These are phyloP conservation scores for Nemania sp. DNA, from an alignment of 2,329 filamentous ascomycete genomes.

Conservation along the genomic window DNA sequence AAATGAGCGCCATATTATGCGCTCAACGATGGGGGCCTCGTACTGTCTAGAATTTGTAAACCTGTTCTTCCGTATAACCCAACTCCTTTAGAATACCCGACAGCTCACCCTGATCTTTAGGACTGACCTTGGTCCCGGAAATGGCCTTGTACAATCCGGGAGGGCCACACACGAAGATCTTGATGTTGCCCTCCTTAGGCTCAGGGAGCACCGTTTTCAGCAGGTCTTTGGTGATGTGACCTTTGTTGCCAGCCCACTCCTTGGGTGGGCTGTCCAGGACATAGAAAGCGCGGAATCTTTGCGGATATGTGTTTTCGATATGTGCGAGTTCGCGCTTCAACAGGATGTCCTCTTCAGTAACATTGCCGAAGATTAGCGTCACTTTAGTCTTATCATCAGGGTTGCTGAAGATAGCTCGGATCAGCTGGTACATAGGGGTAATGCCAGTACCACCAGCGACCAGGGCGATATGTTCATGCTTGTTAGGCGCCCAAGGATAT, in stretches of 20 bases:
- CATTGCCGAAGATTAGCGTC: slow-evolving; percentile 90
- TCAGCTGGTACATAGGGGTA: slow-evolving; percentile 96
- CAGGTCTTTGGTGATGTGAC: slow-evolving; percentile 85
- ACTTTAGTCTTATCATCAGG: slow-evolving; percentile 97
- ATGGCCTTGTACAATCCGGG: slow-evolving; percentile 92
- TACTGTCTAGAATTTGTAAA: slow-evolving; percentile 80
- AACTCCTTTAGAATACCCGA: slow-evolving; percentile 79
- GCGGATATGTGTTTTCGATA: slow-evolving; percentile 93
- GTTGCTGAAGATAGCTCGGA: slow-evolving; percentile 91
- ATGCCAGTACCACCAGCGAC: slow-evolving; percentile 97
- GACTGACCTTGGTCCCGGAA: slow-evolving; percentile 85
- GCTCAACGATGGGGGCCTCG: neutral
- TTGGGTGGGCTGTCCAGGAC: slow-evolving; percentile 82
- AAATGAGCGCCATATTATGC: neutral
- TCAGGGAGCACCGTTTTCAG: slow-evolving; percentile 94
- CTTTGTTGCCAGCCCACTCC: slow-evolving; percentile 75
- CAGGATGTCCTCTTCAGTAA: slow-evolving; percentile 87
- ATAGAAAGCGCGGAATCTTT: slow-evolving; percentile 95
- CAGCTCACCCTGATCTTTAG: slow-evolving; percentile 92
- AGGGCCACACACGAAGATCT: slow-evolving; percentile 95
- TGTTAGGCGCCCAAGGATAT: slow-evolving; percentile 87
- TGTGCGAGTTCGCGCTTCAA: slow-evolving; percentile 82
- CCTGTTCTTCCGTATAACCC: slow-evolving; percentile 84
- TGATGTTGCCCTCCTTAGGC: slow-evolving; percentile 88
- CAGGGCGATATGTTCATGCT: slow-evolving; percentile 85